Evolutionary conservation across 2,329 filamentous ascomycete species (phyloP).

Genomic region (Dothideomycetidae sp.): DNA sequence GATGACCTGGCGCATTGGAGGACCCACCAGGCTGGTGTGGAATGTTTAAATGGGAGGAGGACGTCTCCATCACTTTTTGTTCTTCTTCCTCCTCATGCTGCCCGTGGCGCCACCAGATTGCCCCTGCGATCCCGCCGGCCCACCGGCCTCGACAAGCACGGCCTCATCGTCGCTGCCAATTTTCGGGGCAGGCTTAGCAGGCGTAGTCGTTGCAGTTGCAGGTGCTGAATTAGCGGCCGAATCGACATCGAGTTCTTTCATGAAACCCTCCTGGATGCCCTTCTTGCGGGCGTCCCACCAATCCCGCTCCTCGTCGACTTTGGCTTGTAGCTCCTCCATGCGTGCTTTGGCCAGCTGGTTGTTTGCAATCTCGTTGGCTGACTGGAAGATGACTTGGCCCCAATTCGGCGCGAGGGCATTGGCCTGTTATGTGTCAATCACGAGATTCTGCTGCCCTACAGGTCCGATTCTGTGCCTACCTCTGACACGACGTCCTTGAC

Average conservation of each 20-base stretch:
- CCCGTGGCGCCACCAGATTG: constrained; percentile 32
- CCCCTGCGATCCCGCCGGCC: constrained; percentile 29
- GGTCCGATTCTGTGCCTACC: constrained; percentile 37
- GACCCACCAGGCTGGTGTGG: no score
- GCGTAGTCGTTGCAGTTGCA: constrained; percentile 19
- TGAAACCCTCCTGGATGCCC: constrained; percentile 59
- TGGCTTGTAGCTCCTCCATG: constrained; percentile 59
- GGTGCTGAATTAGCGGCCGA: constrained; percentile 17
- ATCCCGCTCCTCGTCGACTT: constrained; percentile 59
- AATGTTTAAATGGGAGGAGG: no score
- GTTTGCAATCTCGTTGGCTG: constrained; percentile 86
- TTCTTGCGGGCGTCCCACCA: constrained; percentile 85
- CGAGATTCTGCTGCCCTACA: no score
- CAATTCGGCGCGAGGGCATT: constrained; percentile 79
- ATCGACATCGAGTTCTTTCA: constrained; percentile 67
- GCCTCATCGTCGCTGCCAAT: constrained; percentile 52
- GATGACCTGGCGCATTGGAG: no score
- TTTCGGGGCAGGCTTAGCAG: constrained; percentile 15
- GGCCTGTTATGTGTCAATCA: constrained; percentile 42
- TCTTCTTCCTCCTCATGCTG: constrained; percentile 55
- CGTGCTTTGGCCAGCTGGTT: constrained; percentile 64
- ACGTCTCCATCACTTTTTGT: constrained; percentile 20
- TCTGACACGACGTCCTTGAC: constrained; percentile 85
- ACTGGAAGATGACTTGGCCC: constrained; percentile 94
- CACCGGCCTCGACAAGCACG: constrained; percentile 59